Percentiles rank a stretch among this genome's conserved stretches.
These are phyloP conservation scores for Tricholoma hemisulphureum DNA, from an alignment of 768 basidiomycete species.

Conservation along the genomic window DNA sequence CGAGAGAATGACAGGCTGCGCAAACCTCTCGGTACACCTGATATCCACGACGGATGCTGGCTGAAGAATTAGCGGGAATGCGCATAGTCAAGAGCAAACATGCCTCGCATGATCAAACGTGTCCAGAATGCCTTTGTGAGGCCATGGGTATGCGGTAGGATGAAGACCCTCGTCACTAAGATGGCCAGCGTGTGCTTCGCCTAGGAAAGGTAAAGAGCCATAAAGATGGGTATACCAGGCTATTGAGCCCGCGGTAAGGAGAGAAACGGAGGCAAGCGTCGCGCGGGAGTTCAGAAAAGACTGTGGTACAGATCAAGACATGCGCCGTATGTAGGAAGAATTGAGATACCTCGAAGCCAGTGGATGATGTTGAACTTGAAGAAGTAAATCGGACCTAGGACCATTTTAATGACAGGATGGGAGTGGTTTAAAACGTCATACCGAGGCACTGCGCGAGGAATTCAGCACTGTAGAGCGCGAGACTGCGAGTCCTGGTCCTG, in stretches of 20 bases:
- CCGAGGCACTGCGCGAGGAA: constrained; percentile 49
- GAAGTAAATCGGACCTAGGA: constrained; percentile 72
- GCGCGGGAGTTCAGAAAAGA: constrained; percentile 67
- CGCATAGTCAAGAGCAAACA: constrained; percentile 27
- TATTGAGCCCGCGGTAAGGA: constrained; percentile 82
- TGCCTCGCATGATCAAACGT: constrained; percentile 97
- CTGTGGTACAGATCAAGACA: constrained; percentile 33
- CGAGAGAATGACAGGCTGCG: constrained; percentile 97
- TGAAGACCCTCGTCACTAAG: constrained; percentile 95
- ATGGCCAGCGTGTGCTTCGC: constrained; percentile 90
- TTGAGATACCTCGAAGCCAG: constrained; percentile 59
- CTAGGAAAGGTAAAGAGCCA: constrained; percentile 84
- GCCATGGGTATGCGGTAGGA: constrained; percentile 83
- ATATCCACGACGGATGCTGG: constrained; percentile 91
- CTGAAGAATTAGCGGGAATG: constrained; percentile 10
- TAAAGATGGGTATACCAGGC: constrained; percentile 97
- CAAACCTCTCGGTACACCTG: constrained; percentile 99
- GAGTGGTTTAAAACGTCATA: constrained; percentile 31
- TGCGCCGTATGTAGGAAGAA: background rate
- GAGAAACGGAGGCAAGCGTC: constrained; percentile 71
- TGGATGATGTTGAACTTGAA: constrained; percentile 53
- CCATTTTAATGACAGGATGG: constrained; percentile 19
- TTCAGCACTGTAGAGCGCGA: constrained; percentile 42
- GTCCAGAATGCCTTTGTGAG: constrained; percentile 84
- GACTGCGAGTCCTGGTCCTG: constrained; percentile 42